phyloP scores from a whole-genome alignment of 106 monocot species.

The Ottelia alismoides region DNA sequence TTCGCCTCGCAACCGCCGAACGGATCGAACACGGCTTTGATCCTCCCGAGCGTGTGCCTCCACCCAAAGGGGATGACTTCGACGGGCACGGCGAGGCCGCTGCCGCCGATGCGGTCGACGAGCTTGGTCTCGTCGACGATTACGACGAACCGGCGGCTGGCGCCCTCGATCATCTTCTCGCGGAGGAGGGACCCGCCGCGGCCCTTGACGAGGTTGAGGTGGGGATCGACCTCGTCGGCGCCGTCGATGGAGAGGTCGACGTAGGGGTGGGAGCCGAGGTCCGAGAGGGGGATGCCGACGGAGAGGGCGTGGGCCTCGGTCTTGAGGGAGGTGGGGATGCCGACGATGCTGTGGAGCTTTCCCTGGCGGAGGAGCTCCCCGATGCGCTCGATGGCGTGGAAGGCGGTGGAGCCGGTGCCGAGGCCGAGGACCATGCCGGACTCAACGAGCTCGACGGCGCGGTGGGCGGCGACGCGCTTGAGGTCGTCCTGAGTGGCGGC shows the following conservation, averaged over 20 bases:
- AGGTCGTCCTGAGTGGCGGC: too few species aligned
- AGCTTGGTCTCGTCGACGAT: constrained; percentile 6
- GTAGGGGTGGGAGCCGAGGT: constrained; percentile 24
- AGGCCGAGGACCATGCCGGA: too few species aligned
- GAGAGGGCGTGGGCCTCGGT: constrained; percentile 31
- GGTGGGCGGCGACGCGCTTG: too few species aligned
- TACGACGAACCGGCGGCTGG: background rate
- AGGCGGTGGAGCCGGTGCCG: constrained; percentile 63
- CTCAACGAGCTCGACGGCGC: too few species aligned
- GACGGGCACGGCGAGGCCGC: constrained; percentile 3
- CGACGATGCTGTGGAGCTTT: constrained; percentile 23
- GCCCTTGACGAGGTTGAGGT: too few species aligned
- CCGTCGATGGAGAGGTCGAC: too few species aligned
- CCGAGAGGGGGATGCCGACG: constrained; percentile 39
- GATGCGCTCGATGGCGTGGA: constrained; percentile 46
- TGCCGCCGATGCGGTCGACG: constrained; percentile 1
- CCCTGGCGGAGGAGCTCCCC: constrained; percentile 45
- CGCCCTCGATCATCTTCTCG: too few species aligned
- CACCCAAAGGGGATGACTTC: constrained; percentile 3
- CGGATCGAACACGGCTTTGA: background rate
- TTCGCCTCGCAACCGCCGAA: background rate
- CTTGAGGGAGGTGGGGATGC: too few species aligned
- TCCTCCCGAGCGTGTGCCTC: background rate
- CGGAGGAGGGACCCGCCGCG: too few species aligned
- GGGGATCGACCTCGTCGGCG: too few species aligned